phyloP scores from a whole-genome alignment of 331 rosid genomes.

The Malus hybrid region DNA sequence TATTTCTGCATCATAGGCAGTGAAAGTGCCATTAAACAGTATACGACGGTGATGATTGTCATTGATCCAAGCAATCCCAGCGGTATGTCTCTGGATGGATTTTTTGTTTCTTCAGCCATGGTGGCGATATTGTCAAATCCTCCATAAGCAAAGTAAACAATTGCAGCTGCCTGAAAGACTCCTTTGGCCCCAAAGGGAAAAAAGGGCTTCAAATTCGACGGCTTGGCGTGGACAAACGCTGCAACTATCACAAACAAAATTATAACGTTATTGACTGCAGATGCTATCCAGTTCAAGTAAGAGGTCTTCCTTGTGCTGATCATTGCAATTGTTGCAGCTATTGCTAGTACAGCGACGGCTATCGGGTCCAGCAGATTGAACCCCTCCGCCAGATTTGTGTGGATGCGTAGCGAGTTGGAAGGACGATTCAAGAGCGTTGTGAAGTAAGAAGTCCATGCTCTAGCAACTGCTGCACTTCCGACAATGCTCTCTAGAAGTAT shows the following conservation, averaged over 20 bases:
- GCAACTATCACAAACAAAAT: slow-evolving; percentile 52
- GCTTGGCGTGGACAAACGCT: slow-evolving; percentile 40
- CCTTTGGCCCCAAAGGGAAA: slow-evolving; percentile 61
- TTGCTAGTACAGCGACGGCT: slow-evolving; percentile 43
- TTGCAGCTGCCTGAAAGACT: slow-evolving; percentile 60
- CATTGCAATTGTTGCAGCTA: slow-evolving; percentile 37
- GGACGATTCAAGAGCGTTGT: slow-evolving; percentile 58
- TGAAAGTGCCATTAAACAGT: slow-evolving; percentile 67
- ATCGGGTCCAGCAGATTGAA: slow-evolving; percentile 65
- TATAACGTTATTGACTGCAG: slow-evolving; percentile 41
- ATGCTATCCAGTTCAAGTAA: slow-evolving; percentile 61
- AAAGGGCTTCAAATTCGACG: slow-evolving; percentile 56
- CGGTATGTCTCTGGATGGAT: slow-evolving; percentile 67
- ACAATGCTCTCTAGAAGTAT: slow-evolving; percentile 65
- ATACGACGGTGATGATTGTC: slow-evolving; percentile 57
- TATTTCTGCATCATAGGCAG: slow-evolving; percentile 77
- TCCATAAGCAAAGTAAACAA: slow-evolving; percentile 66
- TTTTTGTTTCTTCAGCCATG: slow-evolving; percentile 79
- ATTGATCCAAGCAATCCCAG: slow-evolving; percentile 66
- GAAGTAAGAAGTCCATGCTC: slow-evolving; percentile 80
- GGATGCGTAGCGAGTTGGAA: slow-evolving; percentile 39
- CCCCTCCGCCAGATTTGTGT: slow-evolving; percentile 37
- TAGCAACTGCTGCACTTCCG: slow-evolving; percentile 66
- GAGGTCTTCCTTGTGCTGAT: slow-evolving; percentile 68
- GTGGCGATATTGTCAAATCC: slow-evolving; percentile 61